Evolutionary conservation across 169 alveolate species (phyloP), one percentile per base, ranked within the genome.

Genomic region (Cryptosporidium parvum): DNA sequence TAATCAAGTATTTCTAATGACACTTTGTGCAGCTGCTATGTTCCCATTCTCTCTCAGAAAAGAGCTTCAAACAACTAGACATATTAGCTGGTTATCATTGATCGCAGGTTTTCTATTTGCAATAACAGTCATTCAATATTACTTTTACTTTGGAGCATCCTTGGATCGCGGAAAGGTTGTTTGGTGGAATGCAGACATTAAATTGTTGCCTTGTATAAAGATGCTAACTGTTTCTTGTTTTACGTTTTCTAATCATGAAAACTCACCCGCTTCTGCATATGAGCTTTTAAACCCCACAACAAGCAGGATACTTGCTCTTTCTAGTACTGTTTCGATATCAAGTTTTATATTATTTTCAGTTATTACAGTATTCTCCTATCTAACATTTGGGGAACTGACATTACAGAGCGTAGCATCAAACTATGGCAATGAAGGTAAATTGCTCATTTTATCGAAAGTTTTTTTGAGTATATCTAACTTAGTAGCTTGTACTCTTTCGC

Each of bases 191-290:
- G 6, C 70, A 14, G 75, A 80, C 18, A 51, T 80, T 26, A 44
- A 45, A 23, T 42, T 80, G 12, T n/a, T 45, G 1, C 44, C 73
- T 9, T 80, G 89, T 18, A 42, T 59, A 26, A 80, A 80, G 67
- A 80, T 80, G 89, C 35, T 80, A 42, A 80, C 89, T 29, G 65
- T 80, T 29, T 80, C 89, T 6, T 80, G 89, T 37, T 80, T 80
- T 59, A 75, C 89, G 45, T 80, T 80, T 80, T 80, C 89, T 61
- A 80, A 80, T 35, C 89, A 80, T 67, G 89, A 80, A 42, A 80
- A 80, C 29, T 80, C 89, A 2, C 89, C 89, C 14, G 75, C 89
- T 33, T 37, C 89, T 23, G 89, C 80, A 42, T 65, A 62, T 80
- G 89, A 80, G 8, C 65, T 80, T 26, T 21, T 45, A 44, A 80